Evolutionary conservation across 169 alveolate genomes (phyloP).

Genomic region (Cryptosporidium viatorum): DNA sequence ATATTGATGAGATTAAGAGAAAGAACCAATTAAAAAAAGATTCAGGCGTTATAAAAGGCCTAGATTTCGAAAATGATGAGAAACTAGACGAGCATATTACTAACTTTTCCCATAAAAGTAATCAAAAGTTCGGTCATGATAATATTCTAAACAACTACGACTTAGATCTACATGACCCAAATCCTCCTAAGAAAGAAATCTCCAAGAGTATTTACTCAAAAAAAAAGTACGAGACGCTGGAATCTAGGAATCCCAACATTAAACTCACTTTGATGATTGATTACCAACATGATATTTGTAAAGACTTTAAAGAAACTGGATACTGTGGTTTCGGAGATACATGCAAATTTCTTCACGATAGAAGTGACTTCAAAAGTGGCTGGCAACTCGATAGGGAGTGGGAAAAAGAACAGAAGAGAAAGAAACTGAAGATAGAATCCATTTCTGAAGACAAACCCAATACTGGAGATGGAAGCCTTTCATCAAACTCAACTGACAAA

Average conservation of each 20-base stretch:
- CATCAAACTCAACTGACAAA: conserved; percentile 72
- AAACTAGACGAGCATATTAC: not conserved
- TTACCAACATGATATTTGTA: conserved; percentile 96
- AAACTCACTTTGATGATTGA: conserved; percentile 93
- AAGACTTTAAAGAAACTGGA: conserved; percentile 97
- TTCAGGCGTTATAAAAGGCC: not conserved
- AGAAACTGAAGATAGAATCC: conserved; percentile 75
- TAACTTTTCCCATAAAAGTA: not conserved
- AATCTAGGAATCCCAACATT: conserved; percentile 83
- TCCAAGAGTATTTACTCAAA: not conserved
- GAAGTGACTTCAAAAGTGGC: conserved; percentile 96
- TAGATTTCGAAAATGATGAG: not conserved
- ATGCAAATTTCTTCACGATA: conserved; percentile 96
- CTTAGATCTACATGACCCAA: not conserved
- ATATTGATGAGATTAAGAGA: conserved; percentile 21
- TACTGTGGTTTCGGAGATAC: conserved; percentile 98
- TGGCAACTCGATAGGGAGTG: conserved; percentile 95
- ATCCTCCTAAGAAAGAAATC: not conserved
- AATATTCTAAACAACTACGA: conserved; percentile 22
- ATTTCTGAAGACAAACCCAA: conserved; percentile 33
- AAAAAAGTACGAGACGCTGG: conserved; percentile 11
- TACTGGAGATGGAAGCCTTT: conserved; percentile 80
- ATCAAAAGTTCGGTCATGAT: not conserved
- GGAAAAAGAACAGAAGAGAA: conserved; percentile 87
- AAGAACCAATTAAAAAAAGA: not conserved